phyloP scores from a whole-genome alignment of 345 rosid species.

The Carallia brachiata region DNA sequence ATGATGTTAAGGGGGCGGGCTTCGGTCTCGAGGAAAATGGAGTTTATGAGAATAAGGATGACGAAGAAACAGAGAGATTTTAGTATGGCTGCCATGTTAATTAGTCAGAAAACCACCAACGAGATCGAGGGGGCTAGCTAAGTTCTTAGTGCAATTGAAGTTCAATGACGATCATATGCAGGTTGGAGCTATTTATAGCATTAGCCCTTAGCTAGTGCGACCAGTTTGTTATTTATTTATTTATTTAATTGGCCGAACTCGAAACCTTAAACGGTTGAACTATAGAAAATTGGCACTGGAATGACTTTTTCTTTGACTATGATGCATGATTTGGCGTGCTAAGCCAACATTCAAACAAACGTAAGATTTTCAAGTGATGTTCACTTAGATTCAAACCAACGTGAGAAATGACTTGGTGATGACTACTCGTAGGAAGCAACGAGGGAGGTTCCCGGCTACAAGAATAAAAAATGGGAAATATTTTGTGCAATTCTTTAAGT shows the following conservation, averaged over 20 bases:
- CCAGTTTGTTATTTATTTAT: no score
- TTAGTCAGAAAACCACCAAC: not conserved
- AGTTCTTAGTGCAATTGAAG: not conserved
- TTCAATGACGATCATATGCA: no score
- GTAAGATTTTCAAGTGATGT: not conserved
- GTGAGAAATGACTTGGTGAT: not conserved
- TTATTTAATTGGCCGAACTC: no score
- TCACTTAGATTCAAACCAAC: not conserved
- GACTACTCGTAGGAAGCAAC: constrained; percentile 24
- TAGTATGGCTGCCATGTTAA: constrained; percentile 22
- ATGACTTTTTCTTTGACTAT: constrained; percentile 19
- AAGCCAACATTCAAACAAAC: constrained; percentile 3
- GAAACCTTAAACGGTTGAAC: no score
- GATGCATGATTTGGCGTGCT: not conserved
- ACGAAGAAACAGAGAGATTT: constrained; percentile 26
- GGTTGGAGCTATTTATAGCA: no score
- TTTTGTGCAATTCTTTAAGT: no score
- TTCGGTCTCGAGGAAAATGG: constrained; percentile 25
- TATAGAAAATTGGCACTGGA: no score
- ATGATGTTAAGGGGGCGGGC: constrained; percentile 40
- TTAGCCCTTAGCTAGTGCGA: no score
- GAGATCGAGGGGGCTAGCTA: not conserved
- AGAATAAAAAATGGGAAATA: not conserved
- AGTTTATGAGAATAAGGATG: constrained; percentile 15
- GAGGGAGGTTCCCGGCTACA: constrained; percentile 23